Evolutionary conservation across 495 filamentous ascomycete genomes (phyloP).

Genomic region (Neurospora sp.): DNA sequence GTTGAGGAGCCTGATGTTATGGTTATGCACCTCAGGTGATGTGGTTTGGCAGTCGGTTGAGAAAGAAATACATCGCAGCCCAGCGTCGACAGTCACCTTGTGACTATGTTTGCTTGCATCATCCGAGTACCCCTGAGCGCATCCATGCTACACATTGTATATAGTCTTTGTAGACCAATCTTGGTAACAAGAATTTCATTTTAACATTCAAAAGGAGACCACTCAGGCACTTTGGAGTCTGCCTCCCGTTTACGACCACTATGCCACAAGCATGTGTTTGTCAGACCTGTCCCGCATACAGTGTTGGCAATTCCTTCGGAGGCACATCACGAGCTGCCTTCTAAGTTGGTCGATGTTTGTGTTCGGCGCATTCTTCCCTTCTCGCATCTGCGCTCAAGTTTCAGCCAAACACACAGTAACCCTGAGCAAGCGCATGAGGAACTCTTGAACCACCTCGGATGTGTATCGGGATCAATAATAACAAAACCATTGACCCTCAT

Average conservation of each 20-base stretch:
- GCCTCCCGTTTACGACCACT: not conserved
- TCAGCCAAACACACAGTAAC: not conserved
- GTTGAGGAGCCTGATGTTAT: conserved; percentile 80
- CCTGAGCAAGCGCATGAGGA: not conserved
- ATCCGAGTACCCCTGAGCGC: not conserved
- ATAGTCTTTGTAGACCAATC: not conserved
- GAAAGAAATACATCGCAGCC: not conserved
- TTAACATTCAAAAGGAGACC: not conserved
- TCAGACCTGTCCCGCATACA: not conserved
- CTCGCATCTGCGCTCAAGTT: not conserved
- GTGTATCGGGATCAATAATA: not conserved
- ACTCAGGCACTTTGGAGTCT: not conserved
- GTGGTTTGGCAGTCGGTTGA: not conserved
- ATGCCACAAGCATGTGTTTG: not conserved
- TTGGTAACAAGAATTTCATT: not conserved
- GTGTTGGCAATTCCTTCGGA: not conserved
- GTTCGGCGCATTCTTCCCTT: not conserved
- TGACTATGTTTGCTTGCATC: not conserved
- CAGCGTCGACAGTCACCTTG: not conserved
- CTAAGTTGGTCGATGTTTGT: not conserved
- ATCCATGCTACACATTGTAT: not conserved
- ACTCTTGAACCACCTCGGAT: not conserved
- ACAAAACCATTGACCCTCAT: not conserved
- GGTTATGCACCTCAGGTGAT: conserved; percentile 50
- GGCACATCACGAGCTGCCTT: not conserved